Conservation (phyloP, 805 yeast genomes). For the Peterozyma toletana region DNA sequence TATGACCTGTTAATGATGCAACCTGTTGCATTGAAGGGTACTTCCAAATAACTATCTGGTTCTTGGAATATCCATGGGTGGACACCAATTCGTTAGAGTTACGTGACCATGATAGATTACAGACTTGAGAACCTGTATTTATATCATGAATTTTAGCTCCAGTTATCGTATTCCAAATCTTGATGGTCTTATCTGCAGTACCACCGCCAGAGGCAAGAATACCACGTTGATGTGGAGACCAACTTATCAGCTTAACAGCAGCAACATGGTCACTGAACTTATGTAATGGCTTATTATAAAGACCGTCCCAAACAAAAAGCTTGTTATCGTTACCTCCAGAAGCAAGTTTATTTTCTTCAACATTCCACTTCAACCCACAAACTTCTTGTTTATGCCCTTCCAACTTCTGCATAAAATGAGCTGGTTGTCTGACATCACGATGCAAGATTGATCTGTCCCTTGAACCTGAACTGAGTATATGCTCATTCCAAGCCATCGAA, state of each 20-base stretch:
- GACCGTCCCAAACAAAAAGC: constrained; percentile 82
- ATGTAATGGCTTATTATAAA: constrained; percentile 58
- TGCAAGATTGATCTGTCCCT: constrained; percentile 80
- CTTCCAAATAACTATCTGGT: constrained; percentile 91
- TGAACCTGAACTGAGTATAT: constrained; percentile 80
- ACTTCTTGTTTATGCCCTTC: constrained; percentile 87
- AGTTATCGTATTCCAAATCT: constrained; percentile 86
- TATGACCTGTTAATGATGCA: constrained; percentile 91
- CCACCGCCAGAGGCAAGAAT: constrained; percentile 95
- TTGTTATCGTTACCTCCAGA: constrained; percentile 94
- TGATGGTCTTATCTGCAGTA: constrained; percentile 83
- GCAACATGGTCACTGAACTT: constrained; percentile 81
- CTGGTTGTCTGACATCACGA: constrained; percentile 84
- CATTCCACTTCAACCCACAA: constrained; percentile 93
- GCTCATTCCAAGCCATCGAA: constrained; percentile 91
- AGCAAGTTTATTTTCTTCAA: constrained; percentile 84
- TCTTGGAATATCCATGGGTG: constrained; percentile 89
- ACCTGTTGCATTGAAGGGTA: constrained; percentile 89
- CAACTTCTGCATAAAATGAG: constrained; percentile 68
- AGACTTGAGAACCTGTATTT: constrained; percentile 96
- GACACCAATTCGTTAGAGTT: constrained; percentile 90
- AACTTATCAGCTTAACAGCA: constrained; percentile 92
- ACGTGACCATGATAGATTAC: constrained; percentile 89
- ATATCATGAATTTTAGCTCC: constrained; percentile 69
- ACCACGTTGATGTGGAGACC: constrained; percentile 98